Evolutionary conservation across 2,329 filamentous ascomycete species (phyloP).

Genomic region (Colletotrichum lentis): DNA sequence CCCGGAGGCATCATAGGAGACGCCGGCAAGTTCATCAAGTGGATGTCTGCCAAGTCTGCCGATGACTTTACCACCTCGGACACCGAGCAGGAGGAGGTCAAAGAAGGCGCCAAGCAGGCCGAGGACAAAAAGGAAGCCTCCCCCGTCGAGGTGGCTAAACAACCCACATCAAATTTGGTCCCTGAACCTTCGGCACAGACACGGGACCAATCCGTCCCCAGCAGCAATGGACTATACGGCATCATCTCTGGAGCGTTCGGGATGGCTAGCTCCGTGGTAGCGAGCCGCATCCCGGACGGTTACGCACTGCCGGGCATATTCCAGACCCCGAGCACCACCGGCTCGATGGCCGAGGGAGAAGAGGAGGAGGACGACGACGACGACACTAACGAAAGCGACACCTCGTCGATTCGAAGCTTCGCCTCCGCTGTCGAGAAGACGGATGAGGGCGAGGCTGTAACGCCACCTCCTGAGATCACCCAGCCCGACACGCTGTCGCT

Average conservation of each 20-base stretch:
- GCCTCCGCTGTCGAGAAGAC: constrained; percentile 56
- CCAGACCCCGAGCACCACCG: constrained; percentile 41
- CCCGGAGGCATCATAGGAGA: constrained; percentile 82
- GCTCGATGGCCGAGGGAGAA: constrained; percentile 44
- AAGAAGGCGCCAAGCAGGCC: constrained; percentile 43
- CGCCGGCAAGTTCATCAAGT: constrained; percentile 82
- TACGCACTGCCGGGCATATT: constrained; percentile 43
- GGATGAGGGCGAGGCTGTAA: constrained; percentile 42
- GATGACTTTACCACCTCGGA: constrained; percentile 46
- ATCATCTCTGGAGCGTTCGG: constrained; percentile 64
- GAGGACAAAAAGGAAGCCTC: constrained; percentile 44
- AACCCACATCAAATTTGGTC: constrained; percentile 47
- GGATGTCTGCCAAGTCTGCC: constrained; percentile 61
- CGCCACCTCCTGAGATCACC: constrained; percentile 26
- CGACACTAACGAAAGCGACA: constrained; percentile 50
- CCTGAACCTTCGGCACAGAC: constrained; percentile 35
- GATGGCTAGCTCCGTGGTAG: constrained; percentile 58
- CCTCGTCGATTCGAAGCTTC: constrained; percentile 59
- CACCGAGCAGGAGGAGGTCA: constrained; percentile 28
- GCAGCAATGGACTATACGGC: constrained; percentile 61
- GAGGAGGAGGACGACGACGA: constrained; percentile 44
- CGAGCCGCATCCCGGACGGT: constrained; percentile 49
- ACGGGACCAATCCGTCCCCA: constrained; percentile 47
- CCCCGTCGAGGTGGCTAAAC: constrained; percentile 41
- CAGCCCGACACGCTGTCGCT: constrained; percentile 37